Base-by-base conservation (phyloP, 176 grass and related monocot genomes). In the Ensete glaucum region DNA sequence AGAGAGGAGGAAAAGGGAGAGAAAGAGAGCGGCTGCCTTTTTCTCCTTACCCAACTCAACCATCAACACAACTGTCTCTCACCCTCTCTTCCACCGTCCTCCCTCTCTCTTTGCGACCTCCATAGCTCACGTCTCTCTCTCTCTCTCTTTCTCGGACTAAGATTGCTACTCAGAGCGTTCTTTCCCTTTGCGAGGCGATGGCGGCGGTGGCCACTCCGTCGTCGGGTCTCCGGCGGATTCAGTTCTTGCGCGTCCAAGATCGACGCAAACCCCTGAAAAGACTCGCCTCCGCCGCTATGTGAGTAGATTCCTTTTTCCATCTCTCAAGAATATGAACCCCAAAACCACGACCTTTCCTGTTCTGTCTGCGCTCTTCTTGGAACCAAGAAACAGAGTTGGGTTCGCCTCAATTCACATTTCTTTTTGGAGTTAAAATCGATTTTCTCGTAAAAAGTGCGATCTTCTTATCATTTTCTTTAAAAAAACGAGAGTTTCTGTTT, bases 191-290 rank as follows among this genome's bases (percentile, higher is more conserved):
- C 34, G 34, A 43, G 34, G 34, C 43, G 11, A 77, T 77, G 75
- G 62, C 59, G n/a, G 60, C 60, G 21, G 21, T 65, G 11, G 60
- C 59, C 8, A 60, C 75, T 65, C 60, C 75, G 11, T 50, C 49
- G 49, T 25, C 75, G 21, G 75, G 75, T 52, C 49, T 77, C 60
- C 49, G 48, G 11, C 75, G 49, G 50, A 5, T 65, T 52, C 49
- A 34, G 0, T n/a, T 21, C 60, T 51, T 65, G 1, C 60, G n/a
- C 20, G 3, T 17, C n/a, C 56, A 8, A 51, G 16, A 66, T 77
- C 75, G 49, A 24, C 75, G 59, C 59, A 65, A 52, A 1, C 43
- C 67, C 34, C 51, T 13, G 43, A 70, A 70, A 13, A 64, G 49
- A 77, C 53, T 64, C 20, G 17, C 52, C 12, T 52, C 50, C 49